Conservation (phyloP, 805 yeast genomes). For the Metschnikowia cubensis region DNA sequence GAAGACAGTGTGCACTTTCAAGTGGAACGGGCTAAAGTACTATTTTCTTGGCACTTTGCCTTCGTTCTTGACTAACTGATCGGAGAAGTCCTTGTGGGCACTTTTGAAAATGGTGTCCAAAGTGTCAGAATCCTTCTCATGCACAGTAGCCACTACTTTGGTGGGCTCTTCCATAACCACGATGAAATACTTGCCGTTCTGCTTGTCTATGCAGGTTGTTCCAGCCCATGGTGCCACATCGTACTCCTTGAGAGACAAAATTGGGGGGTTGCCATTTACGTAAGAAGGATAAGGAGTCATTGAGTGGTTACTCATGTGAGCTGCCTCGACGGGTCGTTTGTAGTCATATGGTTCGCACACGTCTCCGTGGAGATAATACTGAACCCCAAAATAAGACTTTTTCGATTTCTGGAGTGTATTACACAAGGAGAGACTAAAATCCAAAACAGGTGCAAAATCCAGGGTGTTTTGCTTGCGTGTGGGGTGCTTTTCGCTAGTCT, state of each 20-base stretch:
- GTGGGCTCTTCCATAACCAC: constrained; percentile 45
- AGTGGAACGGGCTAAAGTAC: background rate
- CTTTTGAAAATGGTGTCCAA: constrained; percentile 43
- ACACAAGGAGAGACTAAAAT: no score
- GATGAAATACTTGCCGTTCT: constrained; percentile 33
- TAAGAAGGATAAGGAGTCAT: constrained; percentile 36
- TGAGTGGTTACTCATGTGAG: background rate
- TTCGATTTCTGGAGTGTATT: background rate
- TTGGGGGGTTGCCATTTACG: constrained; percentile 45
- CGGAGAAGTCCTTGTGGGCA: constrained; percentile 34
- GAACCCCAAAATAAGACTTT: background rate
- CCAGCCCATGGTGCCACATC: constrained; percentile 52
- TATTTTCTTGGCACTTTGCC: constrained; percentile 15
- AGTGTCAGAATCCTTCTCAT: constrained; percentile 31
- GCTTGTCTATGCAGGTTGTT: constrained; percentile 46
- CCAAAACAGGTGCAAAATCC: background rate
- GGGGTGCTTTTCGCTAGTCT: background rate
- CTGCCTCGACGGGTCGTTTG: no score
- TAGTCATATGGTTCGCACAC: background rate
- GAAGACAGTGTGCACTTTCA: background rate
- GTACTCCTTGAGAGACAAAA: constrained; percentile 42
- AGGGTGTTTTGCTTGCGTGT: background rate
- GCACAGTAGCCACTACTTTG: constrained; percentile 42
- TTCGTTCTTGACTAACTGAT: constrained; percentile 17
- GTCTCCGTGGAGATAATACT: background rate